These are phyloP conservation scores for Boletus tomentosulus DNA, from an alignment of 768 basidiomycete species.

Conservation along the genomic window DNA sequence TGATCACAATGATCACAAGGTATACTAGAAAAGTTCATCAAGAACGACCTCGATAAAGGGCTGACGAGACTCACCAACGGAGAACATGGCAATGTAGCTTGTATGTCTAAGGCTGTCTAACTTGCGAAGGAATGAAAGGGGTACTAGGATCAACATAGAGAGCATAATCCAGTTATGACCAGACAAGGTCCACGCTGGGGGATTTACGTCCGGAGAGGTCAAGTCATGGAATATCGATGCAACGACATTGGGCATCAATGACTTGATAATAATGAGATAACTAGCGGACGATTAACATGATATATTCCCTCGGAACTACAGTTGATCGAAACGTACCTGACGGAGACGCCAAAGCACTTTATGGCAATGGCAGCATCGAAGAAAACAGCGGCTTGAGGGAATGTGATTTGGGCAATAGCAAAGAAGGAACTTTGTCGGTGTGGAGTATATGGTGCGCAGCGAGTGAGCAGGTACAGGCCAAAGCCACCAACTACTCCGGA, in stretches of 20 bases:
- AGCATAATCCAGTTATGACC: constrained; percentile 82
- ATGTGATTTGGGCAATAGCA: constrained; percentile 78
- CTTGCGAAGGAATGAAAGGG: constrained; percentile 77
- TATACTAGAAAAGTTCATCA: constrained; percentile 49
- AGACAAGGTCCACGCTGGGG: constrained; percentile 72
- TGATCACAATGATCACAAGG: constrained; percentile 73
- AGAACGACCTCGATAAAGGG: background rate
- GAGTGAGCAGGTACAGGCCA: constrained; percentile 83
- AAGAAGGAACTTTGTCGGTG: constrained; percentile 82
- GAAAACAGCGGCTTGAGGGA: constrained; percentile 80
- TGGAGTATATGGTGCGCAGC: constrained; percentile 73
- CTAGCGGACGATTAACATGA: constrained; percentile 32
- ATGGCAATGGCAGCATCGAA: constrained; percentile 94
- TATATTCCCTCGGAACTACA: background rate
- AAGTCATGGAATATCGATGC: constrained; percentile 77
- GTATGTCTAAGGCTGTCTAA: constrained; percentile 87
- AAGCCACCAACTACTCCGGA: constrained; percentile 76
- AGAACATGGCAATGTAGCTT: constrained; percentile 86
- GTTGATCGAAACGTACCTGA: constrained; percentile 54
- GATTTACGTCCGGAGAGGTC: constrained; percentile 55
- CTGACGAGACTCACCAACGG: constrained; percentile 60
- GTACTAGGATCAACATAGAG: constrained; percentile 72
- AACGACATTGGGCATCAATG: constrained; percentile 89
- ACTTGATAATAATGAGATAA: constrained; percentile 90
- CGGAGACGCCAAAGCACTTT: constrained; percentile 96